Evolutionary conservation across 169 alveolate genomes (phyloP).

Genomic region (Cryptosporidium felis): DNA sequence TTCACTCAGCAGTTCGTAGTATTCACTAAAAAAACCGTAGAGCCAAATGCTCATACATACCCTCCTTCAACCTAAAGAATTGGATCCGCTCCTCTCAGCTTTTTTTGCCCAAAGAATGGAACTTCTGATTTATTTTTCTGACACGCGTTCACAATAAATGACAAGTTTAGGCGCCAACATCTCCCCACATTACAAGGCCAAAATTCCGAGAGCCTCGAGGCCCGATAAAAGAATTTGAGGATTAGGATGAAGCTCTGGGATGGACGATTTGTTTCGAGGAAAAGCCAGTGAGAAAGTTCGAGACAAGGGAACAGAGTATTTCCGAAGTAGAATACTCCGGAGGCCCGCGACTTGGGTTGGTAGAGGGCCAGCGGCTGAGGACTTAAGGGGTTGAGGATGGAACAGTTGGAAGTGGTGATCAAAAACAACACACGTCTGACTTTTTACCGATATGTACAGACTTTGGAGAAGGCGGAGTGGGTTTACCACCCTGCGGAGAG

Average conservation of each 20-base stretch:
- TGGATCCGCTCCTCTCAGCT: neutral
- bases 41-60: no score
- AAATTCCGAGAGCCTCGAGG: no score
- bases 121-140: neutral
- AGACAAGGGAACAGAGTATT: no score
- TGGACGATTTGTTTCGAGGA: no score
- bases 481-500: conserved; percentile 55
- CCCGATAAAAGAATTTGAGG: no score
- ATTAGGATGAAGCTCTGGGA: no score
- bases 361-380: neutral
- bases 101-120: neutral
- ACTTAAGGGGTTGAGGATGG: neutral
- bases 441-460: conserved; percentile 36
- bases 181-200: conserved; percentile 40
- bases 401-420: conserved; percentile 41
- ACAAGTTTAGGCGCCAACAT: conserved; percentile 48
- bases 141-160: conserved; percentile 46
- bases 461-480: conserved; percentile 62
- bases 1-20: no score
- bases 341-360: no score
- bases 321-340: no score
- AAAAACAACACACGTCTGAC: conserved; percentile 58
- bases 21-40: no score
- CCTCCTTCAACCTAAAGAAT: neutral
- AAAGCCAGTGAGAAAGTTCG: no score